These are phyloP conservation scores for Aspergillus steynii DNA, from an alignment of 495 filamentous ascomycete species.

Conservation along the genomic window DNA sequence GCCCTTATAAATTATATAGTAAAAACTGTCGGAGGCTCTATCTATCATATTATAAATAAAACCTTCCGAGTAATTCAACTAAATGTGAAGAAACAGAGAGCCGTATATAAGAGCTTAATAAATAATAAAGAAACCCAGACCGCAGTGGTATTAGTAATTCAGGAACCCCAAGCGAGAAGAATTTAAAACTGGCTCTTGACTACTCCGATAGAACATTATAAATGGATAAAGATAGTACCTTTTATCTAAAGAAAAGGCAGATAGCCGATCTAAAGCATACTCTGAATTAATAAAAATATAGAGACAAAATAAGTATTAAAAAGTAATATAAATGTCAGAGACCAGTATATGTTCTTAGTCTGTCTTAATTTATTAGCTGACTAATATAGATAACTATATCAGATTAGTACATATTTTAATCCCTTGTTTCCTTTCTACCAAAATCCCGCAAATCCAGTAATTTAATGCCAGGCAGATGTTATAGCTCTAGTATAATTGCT, in stretches of 20 bases:
- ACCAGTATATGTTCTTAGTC: too few species aligned
- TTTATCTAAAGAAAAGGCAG: slow-evolving; percentile 16
- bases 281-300: slow-evolving; percentile 30
- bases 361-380: too few species aligned
- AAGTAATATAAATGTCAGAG: too few species aligned
- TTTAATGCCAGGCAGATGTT: too few species aligned
- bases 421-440: too few species aligned
- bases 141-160: background rate
- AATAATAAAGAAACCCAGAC: slow-evolving; percentile 17
- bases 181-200: slow-evolving; percentile 24
- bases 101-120: slow-evolving; percentile 29
- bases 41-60: slow-evolving; percentile 28
- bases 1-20: slow-evolving; percentile 32
- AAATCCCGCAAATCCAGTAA: too few species aligned
- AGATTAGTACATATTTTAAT: too few species aligned
- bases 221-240: slow-evolving; percentile 33
- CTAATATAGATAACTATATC: too few species aligned
- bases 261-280: slow-evolving; percentile 31
- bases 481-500: too few species aligned
- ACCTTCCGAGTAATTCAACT: slow-evolving; percentile 27
- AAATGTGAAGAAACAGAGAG: slow-evolving; percentile 31
- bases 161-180: slow-evolving; percentile 26
- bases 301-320: background rate
- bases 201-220: slow-evolving; percentile 27
- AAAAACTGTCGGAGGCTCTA: slow-evolving; percentile 31